Base-by-base conservation (phyloP, 169 alveolate species). In the Amoebophrya sp. region DNA sequence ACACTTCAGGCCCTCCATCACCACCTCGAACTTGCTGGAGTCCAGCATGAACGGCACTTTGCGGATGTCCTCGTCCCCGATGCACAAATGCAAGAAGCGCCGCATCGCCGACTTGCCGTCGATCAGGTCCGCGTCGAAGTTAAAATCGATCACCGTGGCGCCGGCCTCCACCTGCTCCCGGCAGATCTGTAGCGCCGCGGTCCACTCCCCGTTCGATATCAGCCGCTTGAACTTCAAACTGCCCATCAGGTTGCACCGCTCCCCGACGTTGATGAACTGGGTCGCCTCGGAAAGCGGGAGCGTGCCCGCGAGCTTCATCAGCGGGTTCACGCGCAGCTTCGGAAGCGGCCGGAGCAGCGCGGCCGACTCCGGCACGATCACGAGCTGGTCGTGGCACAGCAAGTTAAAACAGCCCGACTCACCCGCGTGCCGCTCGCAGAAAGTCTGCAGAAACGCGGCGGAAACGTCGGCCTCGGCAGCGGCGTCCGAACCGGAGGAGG, bases 161-260 rank as follows among this genome's bases (percentile, higher is more conserved):
- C 95, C 95, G 45, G 91, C 92, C 93, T 93, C 94, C 39, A 94
- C 93, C 92, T 95, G 95, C 26, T 93, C 95, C 43, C 90, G 41
- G 39, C 95, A 95, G 0, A 95, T 95, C 41, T 94, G 92, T 69
- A 94, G 39, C 0, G 97, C 96, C 48, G 91, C 93, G 29, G 93
- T 96, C 91, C 92, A 95, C 48, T 90, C 89, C 40, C 93, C 91
- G 41, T 92, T 89, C 41, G 69, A 89, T 7, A 95, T 93, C 88
- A 95, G 88, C 89, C 93, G 94, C 93, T 95, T 95, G 91, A 95
- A 95, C 89, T 91, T 88, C 41, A 93, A 78, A 0, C 95, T 91
- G 23, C 97, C 97, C 89, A 95, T 90, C 69, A 95, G 90, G 87
- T 95, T 95, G 93, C 97, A 95, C 29, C 97, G 92, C 90, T 95